phyloP scores from a whole-genome alignment of 2,329 filamentous ascomycete genomes.

The Talaromyces pinophilus region DNA sequence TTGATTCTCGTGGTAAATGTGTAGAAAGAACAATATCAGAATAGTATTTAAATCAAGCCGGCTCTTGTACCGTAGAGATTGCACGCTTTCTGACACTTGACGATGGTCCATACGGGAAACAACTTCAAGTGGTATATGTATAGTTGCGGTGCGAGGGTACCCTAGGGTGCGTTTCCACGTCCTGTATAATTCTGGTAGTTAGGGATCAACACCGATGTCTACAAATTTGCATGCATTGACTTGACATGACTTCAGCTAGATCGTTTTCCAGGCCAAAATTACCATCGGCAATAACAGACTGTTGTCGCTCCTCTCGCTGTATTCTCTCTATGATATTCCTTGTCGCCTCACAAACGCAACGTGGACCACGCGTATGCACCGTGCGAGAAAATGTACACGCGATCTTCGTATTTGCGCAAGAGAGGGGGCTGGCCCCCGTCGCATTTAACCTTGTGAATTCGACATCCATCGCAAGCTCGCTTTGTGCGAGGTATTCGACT shows the following conservation, averaged over 20 bases:
- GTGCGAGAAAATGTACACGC: slow-evolving; percentile 54
- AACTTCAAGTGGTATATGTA: slow-evolving; percentile 54
- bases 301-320: slow-evolving; percentile 34
- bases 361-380: slow-evolving; percentile 50
- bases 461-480: slow-evolving; percentile 55
- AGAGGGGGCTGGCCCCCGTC: slow-evolving; percentile 48
- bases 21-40: slow-evolving; percentile 54
- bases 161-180: slow-evolving; percentile 24
- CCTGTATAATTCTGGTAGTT: slow-evolving; percentile 25
- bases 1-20: slow-evolving; percentile 56
- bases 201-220: not conserved
- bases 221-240: not conserved
- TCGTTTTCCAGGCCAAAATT: not conserved
- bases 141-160: slow-evolving; percentile 36
- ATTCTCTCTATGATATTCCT: slow-evolving; percentile 29
- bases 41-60: slow-evolving; percentile 45
- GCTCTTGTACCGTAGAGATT: slow-evolving; percentile 32
- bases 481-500: slow-evolving; percentile 29
- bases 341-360: slow-evolving; percentile 39
- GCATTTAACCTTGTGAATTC: slow-evolving; percentile 56
- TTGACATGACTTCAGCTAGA: not conserved
- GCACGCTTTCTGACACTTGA: slow-evolving; percentile 43
- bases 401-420: slow-evolving; percentile 49
- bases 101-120: slow-evolving; percentile 56
- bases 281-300: not conserved